These are phyloP conservation scores for Aureobasidium lini DNA, from an alignment of 2,329 filamentous ascomycete genomes.

Conservation along the genomic window DNA sequence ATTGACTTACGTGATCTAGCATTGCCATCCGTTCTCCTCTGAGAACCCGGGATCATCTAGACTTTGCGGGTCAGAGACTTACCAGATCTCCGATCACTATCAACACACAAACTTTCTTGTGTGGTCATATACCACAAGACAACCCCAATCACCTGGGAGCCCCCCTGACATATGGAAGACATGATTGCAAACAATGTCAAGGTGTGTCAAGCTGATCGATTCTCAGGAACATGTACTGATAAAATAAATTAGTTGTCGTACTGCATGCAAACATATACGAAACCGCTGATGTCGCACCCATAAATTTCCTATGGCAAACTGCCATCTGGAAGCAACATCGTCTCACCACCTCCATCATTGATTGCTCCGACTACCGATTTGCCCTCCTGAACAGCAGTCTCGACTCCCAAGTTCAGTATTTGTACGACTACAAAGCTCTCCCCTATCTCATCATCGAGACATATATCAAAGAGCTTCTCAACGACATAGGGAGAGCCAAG, in stretches of 20 bases:
- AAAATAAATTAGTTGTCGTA: background rate
- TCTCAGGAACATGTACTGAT: background rate
- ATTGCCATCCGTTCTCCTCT: background rate
- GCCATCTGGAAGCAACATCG: slow-evolving; percentile 1
- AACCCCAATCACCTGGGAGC: background rate
- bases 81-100: background rate
- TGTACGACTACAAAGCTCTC: background rate
- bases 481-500: background rate
- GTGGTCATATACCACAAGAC: background rate
- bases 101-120: background rate
- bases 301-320: background rate
- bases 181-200: background rate
- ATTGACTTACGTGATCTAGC: background rate
- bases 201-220: background rate
- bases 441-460: background rate
- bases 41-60: background rate
- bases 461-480: background rate
- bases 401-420: background rate
- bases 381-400: background rate
- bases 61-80: background rate
- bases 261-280: background rate
- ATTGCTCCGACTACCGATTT: background rate
- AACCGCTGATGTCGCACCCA: background rate
- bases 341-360: background rate
- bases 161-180: background rate